Percentiles rank a stretch among this genome's conserved stretches.
Conservation (phyloP, 2,329 filamentous ascomycete species). For the Nemania serpens region DNA sequence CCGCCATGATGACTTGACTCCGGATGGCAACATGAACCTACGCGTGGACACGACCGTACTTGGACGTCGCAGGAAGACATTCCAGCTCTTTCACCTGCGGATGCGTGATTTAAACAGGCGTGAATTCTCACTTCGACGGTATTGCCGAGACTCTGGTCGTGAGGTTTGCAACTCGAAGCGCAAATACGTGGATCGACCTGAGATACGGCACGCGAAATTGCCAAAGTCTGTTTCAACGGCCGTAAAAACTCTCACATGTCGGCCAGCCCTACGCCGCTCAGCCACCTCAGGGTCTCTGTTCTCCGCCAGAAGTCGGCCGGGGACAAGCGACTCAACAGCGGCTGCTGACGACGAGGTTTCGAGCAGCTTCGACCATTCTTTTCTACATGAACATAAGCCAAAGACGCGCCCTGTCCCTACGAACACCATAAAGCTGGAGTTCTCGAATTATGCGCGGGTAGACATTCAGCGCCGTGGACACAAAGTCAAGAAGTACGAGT, state of each 20-base stretch:
- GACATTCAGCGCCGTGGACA: conserved; percentile 74
- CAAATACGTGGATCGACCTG: conserved; percentile 63
- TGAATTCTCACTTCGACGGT: conserved; percentile 88
- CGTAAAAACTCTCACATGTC: conserved; percentile 50
- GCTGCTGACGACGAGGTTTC: conserved; percentile 42
- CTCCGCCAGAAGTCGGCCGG: conserved; percentile 41
- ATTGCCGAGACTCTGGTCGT: conserved; percentile 89
- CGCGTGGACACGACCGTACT: conserved; percentile 79
- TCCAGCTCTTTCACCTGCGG: conserved; percentile 86
- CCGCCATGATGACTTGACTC: conserved; percentile 85
- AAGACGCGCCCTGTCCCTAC: conserved; percentile 58
- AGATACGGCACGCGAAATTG: conserved; percentile 45
- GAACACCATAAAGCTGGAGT: conserved; percentile 87
- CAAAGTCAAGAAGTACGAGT: conserved; percentile 79
- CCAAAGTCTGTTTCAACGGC: conserved; percentile 56
- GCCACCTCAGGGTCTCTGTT: conserved; percentile 43
- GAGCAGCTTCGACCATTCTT: conserved; percentile 35
- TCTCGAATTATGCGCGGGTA: conserved; percentile 95
- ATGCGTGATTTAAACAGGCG: conserved; percentile 89
- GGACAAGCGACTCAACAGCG: conserved; percentile 43
- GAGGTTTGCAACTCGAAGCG: conserved; percentile 87
- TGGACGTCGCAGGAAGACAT: conserved; percentile 67
- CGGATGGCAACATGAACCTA: conserved; percentile 96
- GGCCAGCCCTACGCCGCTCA: conserved; percentile 45
- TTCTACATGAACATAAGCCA: conserved; percentile 40